phyloP scores from a whole-genome alignment of 371 early-diverging fungal species.

The Mucor plumbeus region DNA sequence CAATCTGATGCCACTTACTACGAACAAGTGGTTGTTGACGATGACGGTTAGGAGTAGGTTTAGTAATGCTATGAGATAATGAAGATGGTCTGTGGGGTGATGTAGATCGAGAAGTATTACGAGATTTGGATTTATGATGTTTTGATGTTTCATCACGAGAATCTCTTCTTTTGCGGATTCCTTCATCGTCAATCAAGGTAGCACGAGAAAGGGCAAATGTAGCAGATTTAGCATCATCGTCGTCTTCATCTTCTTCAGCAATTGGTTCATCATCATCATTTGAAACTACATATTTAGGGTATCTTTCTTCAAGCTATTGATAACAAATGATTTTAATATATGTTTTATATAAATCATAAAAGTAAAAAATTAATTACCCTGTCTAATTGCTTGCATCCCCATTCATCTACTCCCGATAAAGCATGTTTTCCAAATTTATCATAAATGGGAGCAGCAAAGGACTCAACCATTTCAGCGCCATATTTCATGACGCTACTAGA shows the following conservation, averaged over 20 bases:
- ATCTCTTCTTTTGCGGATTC: slow-evolving; percentile 39
- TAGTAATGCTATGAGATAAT: slow-evolving; percentile 18
- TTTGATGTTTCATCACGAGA: slow-evolving; percentile 39
- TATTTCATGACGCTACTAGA: slow-evolving; percentile 63
- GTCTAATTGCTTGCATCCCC: slow-evolving; percentile 46
- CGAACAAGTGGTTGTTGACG: slow-evolving; percentile 36
- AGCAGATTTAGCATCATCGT: slow-evolving; percentile 45
- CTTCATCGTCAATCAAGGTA: slow-evolving; percentile 37
- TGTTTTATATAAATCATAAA: too few species aligned
- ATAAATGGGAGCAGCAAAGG: slow-evolving; percentile 47
- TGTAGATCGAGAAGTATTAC: slow-evolving; percentile 44
- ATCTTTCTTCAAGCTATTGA: slow-evolving; percentile 33
- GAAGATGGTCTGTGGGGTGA: slow-evolving; percentile 50
- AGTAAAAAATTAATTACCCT: slow-evolving; percentile 24
- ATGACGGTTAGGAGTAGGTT: slow-evolving; percentile 25
- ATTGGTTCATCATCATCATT: slow-evolving; percentile 3
- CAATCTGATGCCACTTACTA: slow-evolving; percentile 77
- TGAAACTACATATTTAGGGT: slow-evolving; percentile 29
- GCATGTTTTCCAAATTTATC: slow-evolving; percentile 42
- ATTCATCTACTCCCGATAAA: slow-evolving; percentile 36
- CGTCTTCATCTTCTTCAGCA: slow-evolving; percentile 38
- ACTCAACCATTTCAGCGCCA: slow-evolving; percentile 71
- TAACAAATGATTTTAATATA: too few species aligned
- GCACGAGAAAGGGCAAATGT: slow-evolving; percentile 48
- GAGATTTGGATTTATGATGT: slow-evolving; percentile 30